These are phyloP conservation scores for Hymenoscyphus scutula DNA, from an alignment of 2,329 filamentous ascomycete species.

Conservation along the genomic window DNA sequence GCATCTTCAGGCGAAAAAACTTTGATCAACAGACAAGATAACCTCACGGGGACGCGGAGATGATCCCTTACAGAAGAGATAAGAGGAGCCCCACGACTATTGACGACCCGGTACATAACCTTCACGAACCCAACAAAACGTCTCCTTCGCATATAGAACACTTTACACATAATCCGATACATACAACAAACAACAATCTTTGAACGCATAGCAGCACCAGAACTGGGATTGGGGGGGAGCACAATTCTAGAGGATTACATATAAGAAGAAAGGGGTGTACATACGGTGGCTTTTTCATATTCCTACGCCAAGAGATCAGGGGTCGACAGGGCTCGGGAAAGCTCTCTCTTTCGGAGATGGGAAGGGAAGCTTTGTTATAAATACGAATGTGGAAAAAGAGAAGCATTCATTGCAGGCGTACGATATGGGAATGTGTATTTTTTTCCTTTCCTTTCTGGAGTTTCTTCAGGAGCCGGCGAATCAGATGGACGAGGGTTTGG, in stretches of 20 bases:
- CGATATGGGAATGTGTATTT: constrained; percentile 1
- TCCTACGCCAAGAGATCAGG: not conserved
- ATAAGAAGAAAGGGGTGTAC: not conserved
- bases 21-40: not conserved
- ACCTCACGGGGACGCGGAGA: not conserved
- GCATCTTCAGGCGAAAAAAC: not conserved
- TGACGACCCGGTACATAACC: constrained; percentile 1
- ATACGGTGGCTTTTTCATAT: not conserved
- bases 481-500: not conserved
- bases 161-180: not conserved
- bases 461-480: not conserved
- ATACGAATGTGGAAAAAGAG: not conserved
- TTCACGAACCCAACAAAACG: not conserved
- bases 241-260: not conserved
- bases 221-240: not conserved
- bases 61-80: not conserved
- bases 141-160: not conserved
- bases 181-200: not conserved
- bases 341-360: not conserved
- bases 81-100: not conserved
- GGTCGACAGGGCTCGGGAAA: too few species aligned
- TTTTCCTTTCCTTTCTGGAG: not conserved
- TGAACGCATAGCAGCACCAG: not conserved
- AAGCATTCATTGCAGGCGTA: not conserved
- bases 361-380: not conserved